Evolutionary conservation across 768 basidiomycete genomes (phyloP), one percentile per base, ranked within the genome.

Genomic region (Jaapia argillacea): DNA sequence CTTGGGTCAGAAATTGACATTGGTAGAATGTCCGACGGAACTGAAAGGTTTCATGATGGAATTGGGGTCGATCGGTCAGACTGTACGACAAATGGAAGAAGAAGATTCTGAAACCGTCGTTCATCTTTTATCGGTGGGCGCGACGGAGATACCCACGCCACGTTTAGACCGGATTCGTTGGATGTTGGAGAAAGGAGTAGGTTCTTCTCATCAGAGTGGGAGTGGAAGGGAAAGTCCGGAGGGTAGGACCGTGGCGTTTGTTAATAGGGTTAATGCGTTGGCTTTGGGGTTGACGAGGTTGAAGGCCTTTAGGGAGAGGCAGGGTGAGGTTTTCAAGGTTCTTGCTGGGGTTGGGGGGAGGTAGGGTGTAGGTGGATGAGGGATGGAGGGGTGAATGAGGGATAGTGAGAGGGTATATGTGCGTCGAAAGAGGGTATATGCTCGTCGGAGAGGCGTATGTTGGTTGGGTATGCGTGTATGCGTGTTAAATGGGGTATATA

Each of bases 241-340:
- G 46, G 85, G 82, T 3, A 62, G 73, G 7, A 77, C 81, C 5
- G 75, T 86, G 44, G 66, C 75, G 36, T 82, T 92, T 56, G 72
- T 81, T 22, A 91, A 90, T 57, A 60, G 83, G 45, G 74, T 91
- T 41, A 90, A 88, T 58, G 73, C 70, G 18, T 68, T 91, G 7
- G 81, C 81, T 47, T 53, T 92, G 49, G 71, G 67, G 1, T 75
- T 91, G 72, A 85, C 80, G 39, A 70, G 66, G 54, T 59, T 92
- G 43, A 69, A 67, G 46, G 75, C 83, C 39, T 92, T 92, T 55
- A 74, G 68, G 49, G 81, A 85, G 51, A 58, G 85, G n/a, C n/a
- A n/a, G n/a, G n/a, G n/a, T n/a, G n/a, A n/a, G n/a, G n/a, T n/a
- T n/a, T n/a, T n/a, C n/a, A n/a, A n/a, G n/a, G n/a, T n/a, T n/a